A percentile compares a stretch with the other conserved stretches of the same genome.
phyloP scores from a whole-genome alignment of 106 monocot genomes.

The Amphibolis antarctica region DNA sequence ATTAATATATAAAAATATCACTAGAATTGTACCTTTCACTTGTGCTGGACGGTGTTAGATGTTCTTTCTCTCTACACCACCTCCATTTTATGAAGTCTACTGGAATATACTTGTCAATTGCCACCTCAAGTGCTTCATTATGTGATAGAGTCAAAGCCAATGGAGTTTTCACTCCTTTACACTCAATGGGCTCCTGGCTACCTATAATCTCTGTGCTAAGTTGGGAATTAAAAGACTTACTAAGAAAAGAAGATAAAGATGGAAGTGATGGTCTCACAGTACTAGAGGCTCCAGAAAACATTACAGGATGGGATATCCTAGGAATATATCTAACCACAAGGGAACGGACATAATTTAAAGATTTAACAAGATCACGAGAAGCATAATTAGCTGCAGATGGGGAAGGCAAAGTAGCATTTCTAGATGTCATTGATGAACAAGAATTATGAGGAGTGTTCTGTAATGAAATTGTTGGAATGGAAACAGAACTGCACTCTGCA shows the following conservation, averaged over 20 bases:
- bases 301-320: conserved; percentile 58
- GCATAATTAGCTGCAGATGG: conserved; percentile 44
- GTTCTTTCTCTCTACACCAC: conserved; percentile 45
- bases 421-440: conserved; percentile 21
- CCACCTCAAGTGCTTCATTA: conserved; percentile 28
- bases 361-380: conserved; percentile 71
- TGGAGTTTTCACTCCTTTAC: conserved; percentile 26
- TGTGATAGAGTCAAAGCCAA: conserved; percentile 20
- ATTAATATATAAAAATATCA: too few relatives aligned
- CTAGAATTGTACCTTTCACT: conserved; percentile 36
- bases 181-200: conserved; percentile 33
- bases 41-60: conserved; percentile 19
- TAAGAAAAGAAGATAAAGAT: conserved; percentile 52
- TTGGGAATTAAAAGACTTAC: conserved; percentile 54
- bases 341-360: conserved; percentile 84
- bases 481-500: conserved; percentile 42
- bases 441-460: conserved; percentile 27
- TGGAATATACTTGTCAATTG: conserved; percentile 42
- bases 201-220: conserved; percentile 41
- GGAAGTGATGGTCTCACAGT: conserved; percentile 56
- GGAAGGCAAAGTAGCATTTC: conserved; percentile 15
- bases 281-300: conserved; percentile 32
- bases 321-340: conserved; percentile 80
- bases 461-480: conserved; percentile 30
- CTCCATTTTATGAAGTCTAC: conserved; percentile 62